Conservation (phyloP, 2,329 filamentous ascomycete species). For the Aspergillus sp. region DNA sequence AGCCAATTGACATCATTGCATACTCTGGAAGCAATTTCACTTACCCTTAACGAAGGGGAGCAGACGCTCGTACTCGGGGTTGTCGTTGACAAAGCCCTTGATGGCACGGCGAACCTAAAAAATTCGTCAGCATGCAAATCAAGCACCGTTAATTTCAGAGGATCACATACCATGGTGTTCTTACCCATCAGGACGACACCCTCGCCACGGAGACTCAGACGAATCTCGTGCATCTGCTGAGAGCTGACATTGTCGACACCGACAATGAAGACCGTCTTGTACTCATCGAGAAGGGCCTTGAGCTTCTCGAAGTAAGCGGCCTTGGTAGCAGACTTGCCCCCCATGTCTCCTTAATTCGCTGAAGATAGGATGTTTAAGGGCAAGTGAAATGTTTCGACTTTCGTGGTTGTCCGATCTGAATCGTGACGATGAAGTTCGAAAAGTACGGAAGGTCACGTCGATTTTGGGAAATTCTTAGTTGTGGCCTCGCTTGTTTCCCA, state of each 20-base stretch:
- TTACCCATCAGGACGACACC: conserved; percentile 99
- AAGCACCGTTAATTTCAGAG: not conserved
- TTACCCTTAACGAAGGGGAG: conserved; percentile 86
- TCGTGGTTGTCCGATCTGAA: conserved; percentile 28
- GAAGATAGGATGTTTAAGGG: conserved; percentile 99
- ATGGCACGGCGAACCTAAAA: conserved; percentile 87
- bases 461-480: conserved; percentile 35
- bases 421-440: conserved; percentile 29
- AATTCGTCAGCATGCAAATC: conserved; percentile 11
- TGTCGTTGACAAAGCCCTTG: conserved; percentile 87
- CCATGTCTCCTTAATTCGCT: conserved; percentile 90
- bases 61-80: conserved; percentile 97
- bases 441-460: conserved; percentile 15
- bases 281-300: conserved; percentile 93
- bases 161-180: conserved; percentile 89
- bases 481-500: conserved; percentile 43
- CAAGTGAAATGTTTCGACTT: conserved; percentile 57
- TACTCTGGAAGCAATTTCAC: conserved; percentile 9
- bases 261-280: conserved; percentile 97
- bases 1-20: conserved; percentile 1
- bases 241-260: conserved; percentile 99
- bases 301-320: conserved; percentile 99
- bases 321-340: conserved; percentile 95
- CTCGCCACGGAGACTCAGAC: conserved; percentile 82
- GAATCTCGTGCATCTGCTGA: conserved; percentile 99